Base-by-base conservation (phyloP, 164 flowering plant species). In the Dillenia turbinata region DNA sequence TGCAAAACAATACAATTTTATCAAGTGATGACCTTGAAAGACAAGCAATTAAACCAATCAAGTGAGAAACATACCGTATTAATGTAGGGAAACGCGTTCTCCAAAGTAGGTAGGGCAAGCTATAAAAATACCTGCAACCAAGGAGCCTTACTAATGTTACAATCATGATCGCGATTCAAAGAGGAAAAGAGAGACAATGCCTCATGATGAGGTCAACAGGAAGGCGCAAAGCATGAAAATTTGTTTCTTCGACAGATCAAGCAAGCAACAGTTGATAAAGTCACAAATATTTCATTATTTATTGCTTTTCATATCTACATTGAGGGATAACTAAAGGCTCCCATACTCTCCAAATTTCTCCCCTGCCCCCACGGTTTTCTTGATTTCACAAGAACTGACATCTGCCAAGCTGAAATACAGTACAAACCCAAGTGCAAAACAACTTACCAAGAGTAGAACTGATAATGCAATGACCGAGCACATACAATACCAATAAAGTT, bases 391-490 rank as follows among this genome's bases (percentile, higher is more conserved):
- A 1, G 2, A 48, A 11, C 9, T 12, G 44, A 24, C 17, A 1
- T 9, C 15, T 47, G 44, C 3, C 10, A 33, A 33, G 40, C 40
- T 33, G 40, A 33, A 33, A 33, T 33, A 33, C 40, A 33, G 7
- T 33, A 33, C 40, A 33, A 33, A 33, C 40, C 40, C 40, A 33
- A 33, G 40, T 4, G 40, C 26, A 15, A 51, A 58, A 66, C 13
- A 64, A 66, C 79, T 67, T 72, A 90, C 98, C 98, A 93, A 9
- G 94, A 87, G 72, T 93, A 93, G 73, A 93, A 93, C 61, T 93
- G 97, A 73, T 93, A 90, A 81, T 94, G 97, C 71, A 94, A 75
- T 33, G 97, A 89, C 46, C 97, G 75, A 26, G 97, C 96, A 60
- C 88, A 94, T 14, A 89, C 62, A 48, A 90, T 83, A 57, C 98